Conservation (phyloP, 108 stramenopile genomes). For the Pseudonitzschia multiseries region DNA sequence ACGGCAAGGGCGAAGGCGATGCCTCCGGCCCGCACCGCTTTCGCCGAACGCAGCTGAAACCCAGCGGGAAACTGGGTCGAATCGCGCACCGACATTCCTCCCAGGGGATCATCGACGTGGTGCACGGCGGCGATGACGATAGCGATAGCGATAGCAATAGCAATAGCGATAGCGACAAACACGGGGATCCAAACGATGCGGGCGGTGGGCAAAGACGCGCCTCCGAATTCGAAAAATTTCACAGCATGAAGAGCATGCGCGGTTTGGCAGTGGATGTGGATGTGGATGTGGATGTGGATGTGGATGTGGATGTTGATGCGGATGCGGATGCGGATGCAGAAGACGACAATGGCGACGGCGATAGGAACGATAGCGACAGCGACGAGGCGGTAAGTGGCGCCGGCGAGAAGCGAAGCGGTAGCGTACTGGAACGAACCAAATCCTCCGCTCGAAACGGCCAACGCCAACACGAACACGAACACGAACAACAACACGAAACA, state of each 20-base stretch:
- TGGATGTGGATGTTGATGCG: too few species aligned
- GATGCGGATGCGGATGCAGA: too few species aligned
- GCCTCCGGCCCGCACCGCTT: neutral
- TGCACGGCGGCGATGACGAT: too few species aligned
- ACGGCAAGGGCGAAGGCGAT: neutral
- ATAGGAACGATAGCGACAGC: neutral
- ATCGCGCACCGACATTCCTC: neutral
- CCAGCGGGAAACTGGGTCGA: neutral
- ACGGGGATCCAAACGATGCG: neutral
- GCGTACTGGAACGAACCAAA: too few species aligned
- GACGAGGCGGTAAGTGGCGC: too few species aligned
- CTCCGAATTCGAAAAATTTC: neutral
- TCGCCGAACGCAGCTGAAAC: neutral
- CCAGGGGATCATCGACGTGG: slow-evolving; percentile 2
- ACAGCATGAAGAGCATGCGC: neutral
- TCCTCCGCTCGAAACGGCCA: too few species aligned
- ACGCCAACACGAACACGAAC: too few species aligned
- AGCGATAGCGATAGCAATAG: slow-evolving; percentile 6
- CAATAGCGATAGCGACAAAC: slow-evolving; percentile 1
- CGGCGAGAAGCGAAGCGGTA: too few species aligned
- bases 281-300: too few species aligned
- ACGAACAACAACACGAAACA: too few species aligned
- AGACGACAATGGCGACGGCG: neutral
- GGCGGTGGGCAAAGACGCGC: neutral
- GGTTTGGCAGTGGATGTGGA: neutral